These are phyloP conservation scores for Daldinia concentrica DNA, from an alignment of 495 filamentous ascomycete species.

Conservation along the genomic window DNA sequence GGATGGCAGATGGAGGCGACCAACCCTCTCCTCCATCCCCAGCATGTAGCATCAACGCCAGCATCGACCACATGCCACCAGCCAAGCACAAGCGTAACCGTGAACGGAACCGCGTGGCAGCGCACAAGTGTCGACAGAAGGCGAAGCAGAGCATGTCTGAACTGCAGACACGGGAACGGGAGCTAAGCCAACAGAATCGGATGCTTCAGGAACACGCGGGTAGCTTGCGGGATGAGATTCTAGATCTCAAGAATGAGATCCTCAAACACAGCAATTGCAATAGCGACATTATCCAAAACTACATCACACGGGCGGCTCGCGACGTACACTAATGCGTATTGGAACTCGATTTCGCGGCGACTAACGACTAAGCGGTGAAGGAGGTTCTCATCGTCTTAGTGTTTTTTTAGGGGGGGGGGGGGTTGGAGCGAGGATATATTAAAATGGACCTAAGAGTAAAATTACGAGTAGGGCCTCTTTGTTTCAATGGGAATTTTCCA, in stretches of 20 bases:
- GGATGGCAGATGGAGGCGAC: conserved; percentile 9
- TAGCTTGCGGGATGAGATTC: conserved; percentile 57
- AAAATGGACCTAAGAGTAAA: neutral
- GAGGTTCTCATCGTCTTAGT: neutral
- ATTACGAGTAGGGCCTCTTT: neutral
- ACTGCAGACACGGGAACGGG: conserved; percentile 52
- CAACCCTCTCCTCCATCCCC: neutral
- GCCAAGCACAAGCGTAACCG: conserved; percentile 31
- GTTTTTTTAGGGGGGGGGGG: too few relatives aligned
- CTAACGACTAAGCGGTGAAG: too few relatives aligned
- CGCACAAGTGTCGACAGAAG: conserved; percentile 75
- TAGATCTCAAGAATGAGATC: conserved; percentile 63
- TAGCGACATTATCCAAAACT: conserved; percentile 60
- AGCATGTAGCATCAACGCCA: neutral
- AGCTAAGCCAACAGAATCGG: conserved; percentile 38
- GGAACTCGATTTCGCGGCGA: neutral
- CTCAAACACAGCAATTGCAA: conserved; percentile 62
- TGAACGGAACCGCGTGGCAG: conserved; percentile 73
- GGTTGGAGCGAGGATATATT: too few relatives aligned
- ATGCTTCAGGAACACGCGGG: conserved; percentile 41
- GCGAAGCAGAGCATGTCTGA: conserved; percentile 66
- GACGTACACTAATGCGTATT: conserved; percentile 18
- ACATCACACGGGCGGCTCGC: conserved; percentile 56
- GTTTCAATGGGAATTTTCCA: neutral
- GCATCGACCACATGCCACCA: neutral